A percentile compares a stretch with the other conserved stretches of the same genome.
Evolutionary conservation across 352 stramenopile genomes (phyloP).

Genomic region (Hyaloperonospora brassicae): DNA sequence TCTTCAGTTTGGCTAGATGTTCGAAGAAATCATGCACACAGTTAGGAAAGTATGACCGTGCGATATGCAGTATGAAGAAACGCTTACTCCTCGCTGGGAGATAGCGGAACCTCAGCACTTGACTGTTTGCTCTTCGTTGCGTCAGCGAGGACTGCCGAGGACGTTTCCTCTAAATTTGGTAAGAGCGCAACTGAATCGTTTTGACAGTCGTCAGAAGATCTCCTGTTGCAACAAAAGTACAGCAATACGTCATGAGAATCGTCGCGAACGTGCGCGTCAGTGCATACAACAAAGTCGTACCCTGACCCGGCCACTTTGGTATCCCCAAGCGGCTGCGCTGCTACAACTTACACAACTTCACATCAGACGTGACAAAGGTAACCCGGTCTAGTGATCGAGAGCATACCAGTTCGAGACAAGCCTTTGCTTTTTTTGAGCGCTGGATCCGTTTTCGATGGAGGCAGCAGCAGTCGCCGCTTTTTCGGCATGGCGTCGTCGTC

Average conservation of each 20-base stretch:
- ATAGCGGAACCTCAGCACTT: slow-evolving; percentile 5
- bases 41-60: not conserved
- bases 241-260: no score
- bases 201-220: not conserved
- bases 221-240: no score
- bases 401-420: slow-evolving; percentile 11
- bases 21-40: not conserved
- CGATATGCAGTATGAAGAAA: not conserved
- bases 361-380: slow-evolving; percentile 6
- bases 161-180: not conserved
- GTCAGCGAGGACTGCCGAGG: slow-evolving; percentile 1
- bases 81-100: slow-evolving; percentile 22
- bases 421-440: slow-evolving; percentile 17
- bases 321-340: slow-evolving; percentile 1
- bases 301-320: slow-evolving; percentile 1
- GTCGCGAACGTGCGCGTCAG: not conserved
- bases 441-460: slow-evolving; percentile 6
- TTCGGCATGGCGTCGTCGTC: slow-evolving; percentile 10
- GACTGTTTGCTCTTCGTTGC: not conserved
- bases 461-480: slow-evolving; percentile 16
- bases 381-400: not conserved
- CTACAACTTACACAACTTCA: slow-evolving; percentile 3
- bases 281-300: slow-evolving; percentile 5
- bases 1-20: slow-evolving; percentile 15
- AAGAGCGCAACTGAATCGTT: not conserved